These are phyloP conservation scores for Rhytidiadelphus loreus DNA, from an alignment of 225 moss, liverwort and hornwort genomes.

Conservation along the genomic window DNA sequence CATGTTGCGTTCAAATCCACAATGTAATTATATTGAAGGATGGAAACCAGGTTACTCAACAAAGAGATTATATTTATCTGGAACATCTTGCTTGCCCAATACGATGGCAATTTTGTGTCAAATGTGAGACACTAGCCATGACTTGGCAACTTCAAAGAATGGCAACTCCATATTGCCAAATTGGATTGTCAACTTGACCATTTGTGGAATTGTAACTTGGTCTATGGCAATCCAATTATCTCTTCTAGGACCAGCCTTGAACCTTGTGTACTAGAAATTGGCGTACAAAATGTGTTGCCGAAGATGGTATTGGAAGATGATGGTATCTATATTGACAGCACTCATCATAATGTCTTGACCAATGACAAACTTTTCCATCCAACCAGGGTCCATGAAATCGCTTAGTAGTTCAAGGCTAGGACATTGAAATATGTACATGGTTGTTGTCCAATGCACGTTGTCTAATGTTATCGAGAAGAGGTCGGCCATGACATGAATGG, in stretches of 20 bases:
- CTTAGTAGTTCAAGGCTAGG: background rate
- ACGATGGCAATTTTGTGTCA: background rate
- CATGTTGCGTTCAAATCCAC: too few species aligned
- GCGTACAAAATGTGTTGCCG: accelerated
- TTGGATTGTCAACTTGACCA: background rate
- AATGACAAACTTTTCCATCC: background rate
- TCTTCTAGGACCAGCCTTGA: background rate
- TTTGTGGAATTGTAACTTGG: background rate
- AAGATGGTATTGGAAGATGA: background rate
- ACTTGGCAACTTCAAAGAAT: background rate
- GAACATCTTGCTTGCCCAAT: background rate
- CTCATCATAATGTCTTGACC: background rate
- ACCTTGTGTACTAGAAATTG: background rate
- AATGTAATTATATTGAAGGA: background rate
- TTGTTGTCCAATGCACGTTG: background rate
- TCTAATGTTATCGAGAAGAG: background rate
- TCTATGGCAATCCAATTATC: background rate
- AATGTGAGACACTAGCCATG: background rate
- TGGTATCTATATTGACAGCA: background rate
- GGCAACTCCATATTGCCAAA: background rate
- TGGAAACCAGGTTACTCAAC: background rate
- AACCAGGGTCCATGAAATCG: background rate
- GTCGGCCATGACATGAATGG: background rate
- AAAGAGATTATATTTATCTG: background rate
- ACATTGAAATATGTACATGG: background rate